phyloP scores from a whole-genome alignment of 2,329 filamentous ascomycete species.

The Fusarium udum region DNA sequence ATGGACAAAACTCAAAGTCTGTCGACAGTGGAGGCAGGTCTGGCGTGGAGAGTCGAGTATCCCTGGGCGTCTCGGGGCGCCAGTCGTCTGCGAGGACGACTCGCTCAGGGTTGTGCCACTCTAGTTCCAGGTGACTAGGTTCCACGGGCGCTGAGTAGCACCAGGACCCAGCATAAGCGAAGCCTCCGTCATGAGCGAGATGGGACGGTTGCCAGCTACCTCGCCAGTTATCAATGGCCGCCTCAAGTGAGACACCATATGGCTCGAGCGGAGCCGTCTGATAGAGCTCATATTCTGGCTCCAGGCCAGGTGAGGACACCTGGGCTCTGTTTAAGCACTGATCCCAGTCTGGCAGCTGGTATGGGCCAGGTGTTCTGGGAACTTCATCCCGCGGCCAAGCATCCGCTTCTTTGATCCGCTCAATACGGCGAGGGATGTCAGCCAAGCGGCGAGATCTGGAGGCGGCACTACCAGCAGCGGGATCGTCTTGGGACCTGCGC shows the following conservation, averaged over 20 bases:
- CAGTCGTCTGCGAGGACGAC: conserved; percentile 12
- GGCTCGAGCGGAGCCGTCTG: conserved; percentile 11
- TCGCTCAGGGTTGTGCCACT: background rate
- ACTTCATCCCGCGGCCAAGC: background rate
- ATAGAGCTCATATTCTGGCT: background rate
- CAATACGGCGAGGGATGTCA: background rate
- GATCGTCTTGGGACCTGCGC: background rate
- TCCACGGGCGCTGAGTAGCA: conserved; percentile 8
- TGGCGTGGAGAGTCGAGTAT: conserved; percentile 34
- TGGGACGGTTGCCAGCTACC: background rate
- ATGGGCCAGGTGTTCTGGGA: conserved; percentile 5
- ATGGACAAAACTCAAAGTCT: conserved; percentile 40
- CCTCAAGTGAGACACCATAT: conserved; percentile 3
- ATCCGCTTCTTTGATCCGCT: background rate
- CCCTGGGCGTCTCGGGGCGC: conserved; percentile 27
- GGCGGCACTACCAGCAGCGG: background rate
- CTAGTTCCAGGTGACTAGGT: background rate
- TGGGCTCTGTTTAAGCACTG: background rate
- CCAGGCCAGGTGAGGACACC: background rate
- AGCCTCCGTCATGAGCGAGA: background rate
- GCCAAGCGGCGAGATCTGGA: background rate
- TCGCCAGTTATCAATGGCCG: background rate
- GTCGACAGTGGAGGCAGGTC: conserved; percentile 37
- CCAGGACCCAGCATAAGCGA: conserved; percentile 35
- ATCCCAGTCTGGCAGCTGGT: background rate